Percentiles rank a stretch among this genome's conserved stretches.
phyloP scores from a whole-genome alignment of 352 stramenopile genomes.

The Pythium rhizo-oryzae region DNA sequence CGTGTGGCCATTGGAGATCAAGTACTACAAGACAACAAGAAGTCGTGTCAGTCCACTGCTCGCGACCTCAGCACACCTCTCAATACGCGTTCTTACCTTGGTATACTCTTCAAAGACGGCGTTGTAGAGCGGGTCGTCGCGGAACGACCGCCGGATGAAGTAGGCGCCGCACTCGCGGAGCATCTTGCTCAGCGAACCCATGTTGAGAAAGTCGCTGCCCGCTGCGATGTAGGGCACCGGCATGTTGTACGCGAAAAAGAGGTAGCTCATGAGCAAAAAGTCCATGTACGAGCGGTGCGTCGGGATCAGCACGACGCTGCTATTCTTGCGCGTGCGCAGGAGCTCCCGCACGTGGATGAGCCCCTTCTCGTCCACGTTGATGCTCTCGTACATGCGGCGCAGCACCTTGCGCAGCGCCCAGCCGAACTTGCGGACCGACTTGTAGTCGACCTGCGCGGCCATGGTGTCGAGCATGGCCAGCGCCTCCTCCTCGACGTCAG shows the following conservation, averaged over 20 bases:
- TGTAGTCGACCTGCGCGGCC: slow-evolving; percentile 78
- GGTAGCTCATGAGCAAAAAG: slow-evolving; percentile 86
- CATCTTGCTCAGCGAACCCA: slow-evolving; percentile 66
- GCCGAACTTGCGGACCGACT: slow-evolving; percentile 70
- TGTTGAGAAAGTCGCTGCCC: slow-evolving; percentile 79
- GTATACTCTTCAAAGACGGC: slow-evolving; percentile 84
- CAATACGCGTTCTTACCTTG: slow-evolving; percentile 30
- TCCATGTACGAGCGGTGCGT: slow-evolving; percentile 87
- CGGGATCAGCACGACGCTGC: slow-evolving; percentile 81
- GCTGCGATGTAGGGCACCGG: slow-evolving; percentile 82
- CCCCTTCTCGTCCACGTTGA: slow-evolving; percentile 83
- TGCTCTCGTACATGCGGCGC: slow-evolving; percentile 87
- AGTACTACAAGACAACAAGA: slow-evolving; percentile 41
- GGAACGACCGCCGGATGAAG: slow-evolving; percentile 81
- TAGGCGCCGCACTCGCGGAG: slow-evolving; percentile 75
- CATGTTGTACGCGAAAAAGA: slow-evolving; percentile 90
- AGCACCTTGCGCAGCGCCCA: slow-evolving; percentile 85
- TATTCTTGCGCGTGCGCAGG: slow-evolving; percentile 40
- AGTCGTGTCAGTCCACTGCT: too few relatives aligned
- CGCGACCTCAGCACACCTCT: background rate
- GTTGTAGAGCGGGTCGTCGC: slow-evolving; percentile 70
- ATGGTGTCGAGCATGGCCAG: slow-evolving; percentile 72
- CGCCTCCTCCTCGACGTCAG: slow-evolving; percentile 61
- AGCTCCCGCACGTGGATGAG: slow-evolving; percentile 71
- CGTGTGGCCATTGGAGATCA: slow-evolving; percentile 73